phyloP scores from a whole-genome alignment of 1,139 yeast genomes.

The Candida sanyaensis region DNA sequence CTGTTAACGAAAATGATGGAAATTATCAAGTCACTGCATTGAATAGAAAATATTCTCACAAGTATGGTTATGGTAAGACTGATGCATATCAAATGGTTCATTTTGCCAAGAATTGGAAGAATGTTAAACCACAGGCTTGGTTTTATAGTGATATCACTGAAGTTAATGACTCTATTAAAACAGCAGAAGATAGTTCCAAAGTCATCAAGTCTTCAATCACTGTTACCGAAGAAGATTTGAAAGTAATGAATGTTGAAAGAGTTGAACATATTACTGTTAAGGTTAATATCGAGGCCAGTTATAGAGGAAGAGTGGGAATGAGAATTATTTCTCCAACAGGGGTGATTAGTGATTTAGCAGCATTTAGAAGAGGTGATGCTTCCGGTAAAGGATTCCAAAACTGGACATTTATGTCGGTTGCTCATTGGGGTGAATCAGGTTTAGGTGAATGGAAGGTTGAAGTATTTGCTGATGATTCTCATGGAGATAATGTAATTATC shows the following conservation, averaged over 20 bases:
- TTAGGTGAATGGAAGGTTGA: constrained; percentile 80
- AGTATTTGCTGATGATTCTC: constrained; percentile 40
- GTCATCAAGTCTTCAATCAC: constrained; percentile 43
- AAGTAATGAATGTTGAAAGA: constrained; percentile 60
- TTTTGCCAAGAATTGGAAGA: constrained; percentile 74
- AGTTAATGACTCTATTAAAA: constrained; percentile 29
- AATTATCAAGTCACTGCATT: constrained; percentile 65
- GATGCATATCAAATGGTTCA: constrained; percentile 81
- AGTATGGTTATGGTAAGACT: constrained; percentile 89
- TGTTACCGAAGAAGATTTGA: constrained; percentile 52
- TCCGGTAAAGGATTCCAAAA: constrained; percentile 61
- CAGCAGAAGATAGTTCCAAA: constrained; percentile 22
- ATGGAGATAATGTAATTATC: constrained; percentile 35
- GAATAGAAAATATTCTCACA: constrained; percentile 75
- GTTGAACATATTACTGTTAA: constrained; percentile 87
- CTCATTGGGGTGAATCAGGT: constrained; percentile 94
- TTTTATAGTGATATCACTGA: constrained; percentile 48
- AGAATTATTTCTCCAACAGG: constrained; percentile 77
- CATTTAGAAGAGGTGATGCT: constrained; percentile 62
- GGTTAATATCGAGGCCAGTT: constrained; percentile 64
- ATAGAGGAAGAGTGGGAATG: constrained; percentile 72
- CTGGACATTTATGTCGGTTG: constrained; percentile 98
- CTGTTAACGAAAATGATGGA: constrained; percentile 66
- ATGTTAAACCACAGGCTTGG: constrained; percentile 93
- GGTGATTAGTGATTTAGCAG: constrained; percentile 71